Conservation (phyloP, 2,329 filamentous ascomycete species). For the Incumbomyces lentus region DNA sequence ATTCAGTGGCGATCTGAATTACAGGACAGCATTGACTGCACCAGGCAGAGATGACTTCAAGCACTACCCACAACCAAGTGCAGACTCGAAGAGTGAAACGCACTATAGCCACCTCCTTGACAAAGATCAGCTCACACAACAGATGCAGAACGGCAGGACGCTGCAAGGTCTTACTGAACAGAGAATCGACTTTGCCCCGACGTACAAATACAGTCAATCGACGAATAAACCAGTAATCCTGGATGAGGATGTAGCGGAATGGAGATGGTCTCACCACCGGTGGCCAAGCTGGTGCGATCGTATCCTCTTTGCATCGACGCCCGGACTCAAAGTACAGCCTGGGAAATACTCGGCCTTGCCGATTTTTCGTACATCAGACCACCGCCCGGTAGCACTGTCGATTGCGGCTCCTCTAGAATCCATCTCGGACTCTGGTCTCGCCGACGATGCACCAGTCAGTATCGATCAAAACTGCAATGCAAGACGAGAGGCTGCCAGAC, state of each 20-base stretch:
- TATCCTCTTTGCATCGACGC: slow-evolving; percentile 60
- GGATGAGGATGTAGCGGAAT: slow-evolving; percentile 22
- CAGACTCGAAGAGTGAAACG: slow-evolving; percentile 40
- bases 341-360: slow-evolving; percentile 64
- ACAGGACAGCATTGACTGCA: slow-evolving; percentile 62
- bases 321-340: slow-evolving; percentile 44
- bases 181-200: slow-evolving; percentile 70
- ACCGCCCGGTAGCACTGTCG: slow-evolving; percentile 70
- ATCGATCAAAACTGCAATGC: slow-evolving; percentile 48
- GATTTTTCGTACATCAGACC: slow-evolving; percentile 72
- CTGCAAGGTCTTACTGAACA: slow-evolving; percentile 71
- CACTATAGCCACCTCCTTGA: slow-evolving; percentile 59
- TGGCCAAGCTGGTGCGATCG: slow-evolving; percentile 93
- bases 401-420: slow-evolving; percentile 51
- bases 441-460: slow-evolving; percentile 42
- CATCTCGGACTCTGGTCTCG: slow-evolving; percentile 26
- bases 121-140: slow-evolving; percentile 68
- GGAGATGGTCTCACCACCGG: slow-evolving; percentile 43
- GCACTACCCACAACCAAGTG: slow-evolving; percentile 52
- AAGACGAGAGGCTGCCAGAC: slow-evolving; percentile 44
- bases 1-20: slow-evolving; percentile 87
- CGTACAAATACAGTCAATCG: slow-evolving; percentile 70
- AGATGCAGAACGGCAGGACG: slow-evolving; percentile 58
- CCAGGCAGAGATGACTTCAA: slow-evolving; percentile 50
- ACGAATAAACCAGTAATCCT: slow-evolving; percentile 22